A percentile compares a stretch with the other conserved stretches of the same genome.
Conservation (phyloP, 768 basidiomycete species). For the Trichaptum fuscoviolaceum region DNA sequence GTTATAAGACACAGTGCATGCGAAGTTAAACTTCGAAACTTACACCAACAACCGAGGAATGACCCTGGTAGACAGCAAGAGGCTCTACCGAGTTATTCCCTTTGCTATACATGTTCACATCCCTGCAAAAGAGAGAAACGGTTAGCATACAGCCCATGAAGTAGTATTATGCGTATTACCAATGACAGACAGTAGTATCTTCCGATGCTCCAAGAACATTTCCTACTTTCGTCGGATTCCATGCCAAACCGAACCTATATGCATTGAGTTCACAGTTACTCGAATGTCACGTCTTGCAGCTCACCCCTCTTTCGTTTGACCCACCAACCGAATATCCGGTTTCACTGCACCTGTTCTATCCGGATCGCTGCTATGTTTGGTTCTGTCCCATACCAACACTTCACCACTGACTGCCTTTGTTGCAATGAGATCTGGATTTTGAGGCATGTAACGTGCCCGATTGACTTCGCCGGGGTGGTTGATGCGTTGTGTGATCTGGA, state of each 20-base stretch:
- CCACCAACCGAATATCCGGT: slow-evolving; percentile 87
- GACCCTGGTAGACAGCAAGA: slow-evolving; percentile 76
- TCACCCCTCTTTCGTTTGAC: slow-evolving; percentile 91
- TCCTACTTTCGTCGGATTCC: slow-evolving; percentile 82
- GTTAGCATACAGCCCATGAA: slow-evolving; percentile 9
- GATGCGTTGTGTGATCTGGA: slow-evolving; percentile 89
- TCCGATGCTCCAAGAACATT: slow-evolving; percentile 90
- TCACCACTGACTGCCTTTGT: slow-evolving; percentile 91
- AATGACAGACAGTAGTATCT: slow-evolving; percentile 93
- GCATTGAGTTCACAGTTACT: slow-evolving; percentile 3
- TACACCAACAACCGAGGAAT: slow-evolving; percentile 89
- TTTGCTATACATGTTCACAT: slow-evolving; percentile 84
- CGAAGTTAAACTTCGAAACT: slow-evolving; percentile 22
- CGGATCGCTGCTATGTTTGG: slow-evolving; percentile 93
- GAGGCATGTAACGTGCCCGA: slow-evolving; percentile 97
- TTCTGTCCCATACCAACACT: slow-evolving; percentile 92
- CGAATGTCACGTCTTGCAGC: slow-evolving; percentile 22
- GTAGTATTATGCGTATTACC: slow-evolving; percentile 42
- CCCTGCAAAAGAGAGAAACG: slow-evolving; percentile 50
- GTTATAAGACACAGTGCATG: slow-evolving; percentile 9
- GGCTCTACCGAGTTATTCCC: slow-evolving; percentile 79
- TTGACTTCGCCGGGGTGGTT: slow-evolving; percentile 96
- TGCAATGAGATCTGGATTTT: slow-evolving; percentile 95
- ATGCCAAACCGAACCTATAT: slow-evolving; percentile 82
- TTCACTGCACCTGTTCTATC: slow-evolving; percentile 78